phyloP scores from a whole-genome alignment of 768 basidiomycete species.

The Cyathus striatus region DNA sequence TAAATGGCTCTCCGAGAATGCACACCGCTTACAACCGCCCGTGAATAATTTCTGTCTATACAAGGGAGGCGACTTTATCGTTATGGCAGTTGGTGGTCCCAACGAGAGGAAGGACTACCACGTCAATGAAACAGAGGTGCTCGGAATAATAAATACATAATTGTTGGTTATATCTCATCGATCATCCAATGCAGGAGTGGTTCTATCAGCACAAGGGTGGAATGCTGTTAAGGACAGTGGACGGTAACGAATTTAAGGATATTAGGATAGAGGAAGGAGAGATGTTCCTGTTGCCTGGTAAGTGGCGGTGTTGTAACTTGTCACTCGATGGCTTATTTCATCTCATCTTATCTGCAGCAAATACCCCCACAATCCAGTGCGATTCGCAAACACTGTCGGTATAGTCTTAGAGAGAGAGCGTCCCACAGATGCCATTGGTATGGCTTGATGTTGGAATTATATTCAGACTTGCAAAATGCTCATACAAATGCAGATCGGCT shows the following conservation, averaged over 20 bases:
- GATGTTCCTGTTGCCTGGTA: slow-evolving; percentile 94
- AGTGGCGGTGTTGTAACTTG: slow-evolving; percentile 8
- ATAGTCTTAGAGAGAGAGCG: slow-evolving; percentile 86
- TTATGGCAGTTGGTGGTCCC: slow-evolving; percentile 97
- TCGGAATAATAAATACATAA: too few relatives aligned
- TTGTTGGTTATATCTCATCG: too few relatives aligned
- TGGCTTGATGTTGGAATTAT: too few relatives aligned
- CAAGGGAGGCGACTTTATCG: slow-evolving; percentile 77
- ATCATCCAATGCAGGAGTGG: slow-evolving; percentile 72
- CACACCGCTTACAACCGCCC: slow-evolving; percentile 78
- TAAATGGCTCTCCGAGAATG: slow-evolving; percentile 83
- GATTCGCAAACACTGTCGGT: slow-evolving; percentile 87
- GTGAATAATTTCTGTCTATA: slow-evolving; percentile 90
- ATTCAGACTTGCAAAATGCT: too few relatives aligned
- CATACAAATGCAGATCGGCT: slow-evolving; percentile 58
- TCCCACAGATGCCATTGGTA: slow-evolving; percentile 71
- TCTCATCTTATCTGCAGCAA: too few relatives aligned
- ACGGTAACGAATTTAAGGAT: slow-evolving; percentile 76
- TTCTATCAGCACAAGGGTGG: slow-evolving; percentile 95
- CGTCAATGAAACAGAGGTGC: slow-evolving; percentile 91
- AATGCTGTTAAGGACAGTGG: slow-evolving; percentile 86
- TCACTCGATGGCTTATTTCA: background rate
- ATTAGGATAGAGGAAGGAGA: slow-evolving; percentile 91
- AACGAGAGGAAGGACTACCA: slow-evolving; percentile 95
- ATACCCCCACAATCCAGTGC: slow-evolving; percentile 96